These are phyloP conservation scores for Pistacia atlantica DNA, from an alignment of 345 rosid species.

Conservation along the genomic window DNA sequence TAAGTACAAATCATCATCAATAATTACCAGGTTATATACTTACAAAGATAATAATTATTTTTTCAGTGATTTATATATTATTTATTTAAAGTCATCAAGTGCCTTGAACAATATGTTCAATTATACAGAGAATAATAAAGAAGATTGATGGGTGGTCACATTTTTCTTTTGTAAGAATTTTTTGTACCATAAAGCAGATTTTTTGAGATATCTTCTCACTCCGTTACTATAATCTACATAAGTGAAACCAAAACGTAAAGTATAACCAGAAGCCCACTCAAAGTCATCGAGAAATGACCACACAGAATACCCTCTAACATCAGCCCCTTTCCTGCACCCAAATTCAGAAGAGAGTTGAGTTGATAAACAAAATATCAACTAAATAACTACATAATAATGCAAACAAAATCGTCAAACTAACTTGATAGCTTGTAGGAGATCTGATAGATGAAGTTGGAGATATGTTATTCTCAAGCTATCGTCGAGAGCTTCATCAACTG, in stretches of 20 bases:
- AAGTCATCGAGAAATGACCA: conserved; percentile 55
- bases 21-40: too few species aligned
- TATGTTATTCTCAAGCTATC: conserved; percentile 46
- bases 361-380: not conserved
- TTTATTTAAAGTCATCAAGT: too few species aligned
- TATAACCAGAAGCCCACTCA: conserved; percentile 46
- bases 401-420: conserved; percentile 17
- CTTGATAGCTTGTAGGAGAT: conserved; percentile 40
- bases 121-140: not conserved
- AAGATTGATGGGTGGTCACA: not conserved
- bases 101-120: too few species aligned
- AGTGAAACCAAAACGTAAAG: conserved; percentile 40
- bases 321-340: conserved; percentile 37
- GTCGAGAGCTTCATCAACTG: conserved; percentile 31
- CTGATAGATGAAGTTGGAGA: conserved; percentile 34
- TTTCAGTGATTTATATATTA: too few species aligned
- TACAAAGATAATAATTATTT: not conserved
- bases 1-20: too few species aligned
- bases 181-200: conserved; percentile 51
- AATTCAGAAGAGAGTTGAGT: not conserved
- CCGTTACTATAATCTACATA: conserved; percentile 41
- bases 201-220: conserved; percentile 42
- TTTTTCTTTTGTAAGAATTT: conserved; percentile 28
- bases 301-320: conserved; percentile 46
- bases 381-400: not conserved